These are phyloP conservation scores for Talaromyces verruculosus DNA, from an alignment of 2,329 filamentous ascomycete species.

Conservation along the genomic window DNA sequence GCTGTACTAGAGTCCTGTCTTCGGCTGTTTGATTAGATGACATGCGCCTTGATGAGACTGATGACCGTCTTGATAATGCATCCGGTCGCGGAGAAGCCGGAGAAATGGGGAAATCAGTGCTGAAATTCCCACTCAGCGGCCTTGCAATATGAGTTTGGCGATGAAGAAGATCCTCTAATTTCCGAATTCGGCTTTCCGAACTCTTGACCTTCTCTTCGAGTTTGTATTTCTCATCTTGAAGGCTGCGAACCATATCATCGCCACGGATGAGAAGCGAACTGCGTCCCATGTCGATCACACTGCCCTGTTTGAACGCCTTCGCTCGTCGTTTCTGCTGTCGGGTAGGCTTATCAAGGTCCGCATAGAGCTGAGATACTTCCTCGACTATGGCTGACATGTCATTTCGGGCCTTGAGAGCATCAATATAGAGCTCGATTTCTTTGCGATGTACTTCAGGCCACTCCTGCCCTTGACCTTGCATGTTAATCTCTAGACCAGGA, in stretches of 20 bases:
- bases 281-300: conserved; percentile 87
- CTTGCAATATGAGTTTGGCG: conserved; percentile 66
- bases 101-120: conserved; percentile 41
- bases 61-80: conserved; percentile 56
- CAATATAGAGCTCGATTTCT: conserved; percentile 74
- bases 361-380: conserved; percentile 73
- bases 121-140: conserved; percentile 53
- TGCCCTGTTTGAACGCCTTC: conserved; percentile 95
- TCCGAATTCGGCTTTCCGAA: conserved; percentile 85
- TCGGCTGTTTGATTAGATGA: conserved; percentile 61
- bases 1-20: conserved; percentile 62
- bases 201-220: conserved; percentile 73
- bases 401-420: conserved; percentile 63
- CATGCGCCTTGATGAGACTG: conserved; percentile 60
- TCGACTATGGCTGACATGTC: conserved; percentile 65
- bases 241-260: conserved; percentile 72
- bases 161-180: conserved; percentile 88
- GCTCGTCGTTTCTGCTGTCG: conserved; percentile 82
- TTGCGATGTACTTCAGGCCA: conserved; percentile 78
- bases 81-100: conserved; percentile 45
- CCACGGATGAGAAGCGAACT: conserved; percentile 81
- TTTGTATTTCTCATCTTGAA: conserved; percentile 81
- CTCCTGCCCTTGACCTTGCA: conserved; percentile 72
- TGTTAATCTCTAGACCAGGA: conserved; percentile 78
- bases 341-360: conserved; percentile 77